Base-by-base conservation (phyloP, 1,284 basidiomycete species). In the Ustilago hordei region DNA sequence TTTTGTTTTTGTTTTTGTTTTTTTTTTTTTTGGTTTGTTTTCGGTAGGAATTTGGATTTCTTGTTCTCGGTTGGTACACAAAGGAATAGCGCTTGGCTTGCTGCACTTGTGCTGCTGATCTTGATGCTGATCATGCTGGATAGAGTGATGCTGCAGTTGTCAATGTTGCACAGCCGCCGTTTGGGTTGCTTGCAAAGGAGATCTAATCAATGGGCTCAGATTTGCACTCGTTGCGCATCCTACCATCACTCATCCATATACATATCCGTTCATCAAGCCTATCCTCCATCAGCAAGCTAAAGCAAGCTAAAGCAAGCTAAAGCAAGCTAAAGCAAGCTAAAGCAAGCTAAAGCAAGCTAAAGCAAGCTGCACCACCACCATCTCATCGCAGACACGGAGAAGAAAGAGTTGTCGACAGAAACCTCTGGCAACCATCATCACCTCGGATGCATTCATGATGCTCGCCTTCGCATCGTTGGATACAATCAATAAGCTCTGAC, bases 1-100 rank as follows among this genome's bases (percentile, higher is more conserved):
- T 43, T 31, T 23, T 59, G 55, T 60, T 66, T 58, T 68, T 45
- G n/a, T n/a, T n/a, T 56, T 43, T 31, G 19, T 57, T 39, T 57
- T 52, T 43, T 57, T 23, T 3, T 7, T 38, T 53, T 57, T 48
- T 45, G 50, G 31, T 50, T 45, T 56, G 45, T 53, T 56, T 55
- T 9, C n/a, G 23, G 17, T 9, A 23, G 2, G 28, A 28, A 13
- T 31, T 11, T 28, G 3, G 3, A 3, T 28, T 28, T 28, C 23
- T 28, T 28, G 23, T 28, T 28, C 3, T 28, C 23, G 23, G 23
- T 28, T 28, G 23, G 23, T 28, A 8, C 23, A 41, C n/a, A 39
- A 13, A 35, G 31, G 7, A 50, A 34, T 5, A 50, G 48, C n/a
- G 23, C 8, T 23, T 17, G 45, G 15, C 4, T 9, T 11, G 38